Evolutionary conservation across 257 asterid genomes (phyloP), one percentile per base, ranked within the genome.

Genomic region (Solanum arcanum): DNA sequence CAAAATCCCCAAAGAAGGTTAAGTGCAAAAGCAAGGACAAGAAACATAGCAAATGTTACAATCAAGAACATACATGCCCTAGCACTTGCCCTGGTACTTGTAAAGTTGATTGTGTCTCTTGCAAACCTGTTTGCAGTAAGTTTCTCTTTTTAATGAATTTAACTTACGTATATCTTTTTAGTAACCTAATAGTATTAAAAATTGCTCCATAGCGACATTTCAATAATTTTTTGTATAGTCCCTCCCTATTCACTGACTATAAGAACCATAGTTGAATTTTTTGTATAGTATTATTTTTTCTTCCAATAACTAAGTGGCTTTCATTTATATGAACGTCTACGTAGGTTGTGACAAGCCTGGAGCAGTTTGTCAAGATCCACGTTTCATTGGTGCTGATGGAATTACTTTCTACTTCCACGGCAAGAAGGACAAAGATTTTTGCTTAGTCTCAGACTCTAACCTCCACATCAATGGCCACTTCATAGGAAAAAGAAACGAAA

Each of bases 381-480:
- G 94, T 21, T 94, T 94, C 88, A 91, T 94, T 29, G 96, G 98
- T 5, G 94, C 93, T 15, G 98, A 94, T 76, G 98, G 98, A 77
- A 86, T 92, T 88, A 91, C 96, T 1, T 94, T 94, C 92, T 94
- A 92, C 90, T 94, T 94, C 90, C 95, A 94, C 49, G 96, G 98
- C 70, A 90, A 89, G 76, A 93, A 91, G 81, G 92, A 92, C 31
- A 73, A 52, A 66, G 90, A 92, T 42, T 94, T 92, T 86, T 93
- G 96, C 90, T 90, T 94, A 2, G 94, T 94, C 2, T 89, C 96
- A 16, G 91, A 94, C 12, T 86, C 91, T 59, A 91, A 91, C 83
- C 92, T 94, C 83, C 96, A 94, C 83, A 90, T 94, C 64, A 93
- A 94, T 70, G 96, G 92, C 0, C 97, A 94, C 31, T 94, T 94